Base-by-base conservation (phyloP, 2,329 filamentous ascomycete genomes). In the Xenosphaeropsis pyriputrescens region DNA sequence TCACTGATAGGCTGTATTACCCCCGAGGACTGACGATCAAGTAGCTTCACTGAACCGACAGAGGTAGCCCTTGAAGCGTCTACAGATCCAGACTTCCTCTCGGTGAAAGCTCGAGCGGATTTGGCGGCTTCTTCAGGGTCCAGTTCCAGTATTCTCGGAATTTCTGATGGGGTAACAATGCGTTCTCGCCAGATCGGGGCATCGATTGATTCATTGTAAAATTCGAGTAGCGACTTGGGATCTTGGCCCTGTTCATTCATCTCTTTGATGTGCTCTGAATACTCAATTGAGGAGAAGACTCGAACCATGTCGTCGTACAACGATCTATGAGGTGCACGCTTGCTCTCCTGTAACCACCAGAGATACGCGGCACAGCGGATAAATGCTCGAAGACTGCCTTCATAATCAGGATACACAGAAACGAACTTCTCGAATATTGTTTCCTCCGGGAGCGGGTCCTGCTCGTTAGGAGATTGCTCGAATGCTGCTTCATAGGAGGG, bases 291-390 rank as follows among this genome's bases (percentile, higher is more conserved):
- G 2, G 60, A 54, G 36, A 64, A 71, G 3, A 51, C 52, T 9
- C 56, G 52, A 34, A 74, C 61, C 37, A 72, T 68, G 39, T 73
- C 70, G 44, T 74, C 70, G 41, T 63, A 72, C 0, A 70, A 47
- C 38, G 55, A 67, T 17, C 60, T 57, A 11, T 59, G 55, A n/a
- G 70, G 47, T 4, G 45, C 38, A 6, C 53, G 50, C 9, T 51
- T 44, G 22, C 7, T 26, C 22, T 26, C 22, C 22, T 26, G 22
- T 2, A 67, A 50, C 37, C 55, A 57, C 14, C 61, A 51, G 7
- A 71, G 46, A 43, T 57, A 64, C 0, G 64, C 49, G 36, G 66
- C 62, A 0, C 63, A 64, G n/a, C 12, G 16, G 32, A 32, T 15
- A 16, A 18, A 33, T n/a, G 11, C 26, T 16, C 12, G 30, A 29